Evolutionary conservation across 225 moss, liverwort and hornwort species (phyloP).

Genomic region (Physcomitrium patens): DNA sequence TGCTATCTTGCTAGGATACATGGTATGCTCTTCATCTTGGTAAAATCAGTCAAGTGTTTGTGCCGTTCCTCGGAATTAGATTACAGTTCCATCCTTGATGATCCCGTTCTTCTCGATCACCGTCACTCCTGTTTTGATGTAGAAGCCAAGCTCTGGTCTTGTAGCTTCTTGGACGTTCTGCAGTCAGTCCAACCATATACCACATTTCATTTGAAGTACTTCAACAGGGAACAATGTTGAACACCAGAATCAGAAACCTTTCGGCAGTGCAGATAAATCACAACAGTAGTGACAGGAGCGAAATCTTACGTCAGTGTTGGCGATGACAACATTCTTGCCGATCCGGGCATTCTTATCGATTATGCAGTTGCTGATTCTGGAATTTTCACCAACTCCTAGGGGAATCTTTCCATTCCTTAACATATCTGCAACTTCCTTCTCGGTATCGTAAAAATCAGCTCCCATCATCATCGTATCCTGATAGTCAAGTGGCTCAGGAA

Average conservation of each 20-base stretch:
- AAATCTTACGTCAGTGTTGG: constrained; percentile 55
- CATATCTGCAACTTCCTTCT: constrained; percentile 75
- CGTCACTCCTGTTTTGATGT: constrained; percentile 59
- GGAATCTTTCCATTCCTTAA: constrained; percentile 70
- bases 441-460: constrained; percentile 93
- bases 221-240: not conserved
- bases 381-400: constrained; percentile 75
- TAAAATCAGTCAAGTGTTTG: not conserved
- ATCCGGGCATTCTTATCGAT: constrained; percentile 67
- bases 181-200: constrained; percentile 17
- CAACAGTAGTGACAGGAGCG: too few species aligned
- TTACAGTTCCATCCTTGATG: constrained; percentile 53
- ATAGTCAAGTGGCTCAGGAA: not conserved
- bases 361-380: constrained; percentile 72
- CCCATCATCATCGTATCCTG: constrained; percentile 99
- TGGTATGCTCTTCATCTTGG: constrained; percentile 19
- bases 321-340: constrained; percentile 58
- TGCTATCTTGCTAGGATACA: constrained; percentile 2
- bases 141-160: constrained; percentile 57
- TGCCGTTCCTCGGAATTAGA: constrained; percentile 20
- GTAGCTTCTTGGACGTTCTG: constrained; percentile 65
- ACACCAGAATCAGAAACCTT: too few species aligned
- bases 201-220: not conserved
- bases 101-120: constrained; percentile 56
- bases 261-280: too few species aligned